Evolutionary conservation across 2,329 filamentous ascomycete genomes (phyloP).

Genomic region (Cercospora sp.): DNA sequence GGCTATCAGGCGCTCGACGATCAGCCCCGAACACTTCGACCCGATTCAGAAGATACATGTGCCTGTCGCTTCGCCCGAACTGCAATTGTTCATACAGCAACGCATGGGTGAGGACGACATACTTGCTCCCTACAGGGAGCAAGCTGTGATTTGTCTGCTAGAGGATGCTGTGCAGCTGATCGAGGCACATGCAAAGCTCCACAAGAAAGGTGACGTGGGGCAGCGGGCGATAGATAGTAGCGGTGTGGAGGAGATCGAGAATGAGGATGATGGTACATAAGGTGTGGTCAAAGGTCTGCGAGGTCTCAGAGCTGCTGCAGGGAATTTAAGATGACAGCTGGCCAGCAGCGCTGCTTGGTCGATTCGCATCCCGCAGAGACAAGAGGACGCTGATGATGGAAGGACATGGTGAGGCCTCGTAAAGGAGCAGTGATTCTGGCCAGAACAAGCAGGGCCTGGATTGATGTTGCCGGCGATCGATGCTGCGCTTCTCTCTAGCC

Average conservation of each 20-base stretch:
- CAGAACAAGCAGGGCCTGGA: too few relatives aligned
- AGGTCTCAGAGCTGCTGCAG: too few relatives aligned
- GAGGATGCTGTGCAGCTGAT: not conserved
- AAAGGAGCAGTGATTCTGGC: too few relatives aligned
- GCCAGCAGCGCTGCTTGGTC: not conserved
- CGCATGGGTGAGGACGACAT: not conserved
- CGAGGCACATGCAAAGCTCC: not conserved
- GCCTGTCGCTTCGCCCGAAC: not conserved
- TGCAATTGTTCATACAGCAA: not conserved
- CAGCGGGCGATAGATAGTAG: not conserved
- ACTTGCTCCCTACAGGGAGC: not conserved
- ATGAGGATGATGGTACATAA: not conserved
- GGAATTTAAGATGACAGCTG: not conserved
- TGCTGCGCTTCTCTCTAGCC: too few relatives aligned
- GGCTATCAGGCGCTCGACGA: not conserved
- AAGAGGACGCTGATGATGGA: not conserved
- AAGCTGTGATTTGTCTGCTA: not conserved
- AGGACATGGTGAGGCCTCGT: not conserved
- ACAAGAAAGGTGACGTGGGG: not conserved
- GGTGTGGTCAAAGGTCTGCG: not conserved
- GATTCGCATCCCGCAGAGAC: not conserved
- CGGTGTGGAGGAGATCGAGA: not conserved
- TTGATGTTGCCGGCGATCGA: not conserved
- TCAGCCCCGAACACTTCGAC: not conserved
- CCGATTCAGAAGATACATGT: not conserved